A percentile compares a stretch with the other conserved stretches of the same genome.
Evolutionary conservation across 257 asterid species (phyloP).

Genomic region (Nicotiana otophora): DNA sequence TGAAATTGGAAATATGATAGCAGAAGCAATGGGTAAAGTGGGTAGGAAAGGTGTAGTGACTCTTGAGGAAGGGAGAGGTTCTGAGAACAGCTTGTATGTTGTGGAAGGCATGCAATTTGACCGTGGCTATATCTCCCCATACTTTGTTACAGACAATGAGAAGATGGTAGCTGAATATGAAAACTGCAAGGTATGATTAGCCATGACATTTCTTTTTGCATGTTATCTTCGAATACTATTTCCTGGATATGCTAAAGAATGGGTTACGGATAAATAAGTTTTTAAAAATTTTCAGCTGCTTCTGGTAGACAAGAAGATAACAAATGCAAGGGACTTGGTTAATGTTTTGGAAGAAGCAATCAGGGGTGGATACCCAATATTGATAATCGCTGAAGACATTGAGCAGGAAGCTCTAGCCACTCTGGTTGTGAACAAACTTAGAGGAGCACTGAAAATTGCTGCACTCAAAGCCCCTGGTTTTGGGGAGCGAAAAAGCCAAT

Average conservation of each 20-base stretch:
- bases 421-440: slow-evolving; percentile 85
- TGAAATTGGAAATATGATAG: slow-evolving; percentile 91
- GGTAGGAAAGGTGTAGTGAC: slow-evolving; percentile 98
- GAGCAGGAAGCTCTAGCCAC: slow-evolving; percentile 99
- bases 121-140: slow-evolving; percentile 91
- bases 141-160: slow-evolving; percentile 90
- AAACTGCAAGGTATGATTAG: slow-evolving; percentile 78
- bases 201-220: neutral
- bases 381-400: slow-evolving; percentile 91
- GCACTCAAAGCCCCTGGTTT: slow-evolving; percentile 99
- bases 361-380: slow-evolving; percentile 68
- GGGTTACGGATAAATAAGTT: neutral
- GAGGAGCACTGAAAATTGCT: slow-evolving; percentile 91
- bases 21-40: slow-evolving; percentile 95
- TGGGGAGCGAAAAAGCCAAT: slow-evolving; percentile 93
- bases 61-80: slow-evolving; percentile 94
- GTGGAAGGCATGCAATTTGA: slow-evolving; percentile 99
- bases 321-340: slow-evolving; percentile 87
- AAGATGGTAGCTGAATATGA: slow-evolving; percentile 90
- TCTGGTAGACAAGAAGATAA: slow-evolving; percentile 91
- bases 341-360: slow-evolving; percentile 83
- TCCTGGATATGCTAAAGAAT: neutral
- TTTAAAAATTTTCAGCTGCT: slow-evolving; percentile 36
- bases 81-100: slow-evolving; percentile 74
- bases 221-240: neutral